phyloP scores from a whole-genome alignment of 2,329 filamentous ascomycete genomes.

The Xylaria digitata region DNA sequence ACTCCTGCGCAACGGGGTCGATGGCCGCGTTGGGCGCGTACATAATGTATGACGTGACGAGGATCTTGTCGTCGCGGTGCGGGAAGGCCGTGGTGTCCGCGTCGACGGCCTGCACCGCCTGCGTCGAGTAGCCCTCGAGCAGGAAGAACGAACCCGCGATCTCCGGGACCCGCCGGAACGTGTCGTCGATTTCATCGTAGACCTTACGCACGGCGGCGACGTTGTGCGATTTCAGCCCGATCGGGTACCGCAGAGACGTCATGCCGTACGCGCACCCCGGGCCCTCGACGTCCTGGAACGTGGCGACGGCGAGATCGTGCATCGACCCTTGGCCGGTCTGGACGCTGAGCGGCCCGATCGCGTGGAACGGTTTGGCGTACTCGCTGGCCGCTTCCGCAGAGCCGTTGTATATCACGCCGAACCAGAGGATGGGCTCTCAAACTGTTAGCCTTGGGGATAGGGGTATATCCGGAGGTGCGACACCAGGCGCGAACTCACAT shows the following conservation, averaged over 20 bases:
- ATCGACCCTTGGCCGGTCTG: constrained; percentile 31
- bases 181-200: constrained; percentile 37
- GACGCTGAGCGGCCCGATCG: constrained; percentile 30
- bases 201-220: constrained; percentile 31
- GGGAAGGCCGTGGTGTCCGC: constrained; percentile 31
- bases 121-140: constrained; percentile 39
- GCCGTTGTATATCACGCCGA: constrained; percentile 38
- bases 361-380: constrained; percentile 38
- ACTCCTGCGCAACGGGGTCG: constrained; percentile 28
- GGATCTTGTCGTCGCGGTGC: constrained; percentile 35
- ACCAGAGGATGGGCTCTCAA: constrained; percentile 38
- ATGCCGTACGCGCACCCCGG: constrained; percentile 34
- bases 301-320: constrained; percentile 32
- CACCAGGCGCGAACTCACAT: constrained; percentile 24
- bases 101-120: constrained; percentile 38
- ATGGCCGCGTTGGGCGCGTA: constrained; percentile 33
- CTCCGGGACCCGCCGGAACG: constrained; percentile 25
- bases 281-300: constrained; percentile 29
- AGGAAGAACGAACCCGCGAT: constrained; percentile 39
- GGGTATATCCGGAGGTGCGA: too few relatives aligned
- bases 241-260: constrained; percentile 36
- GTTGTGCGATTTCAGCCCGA: constrained; percentile 35
- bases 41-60: constrained; percentile 38
- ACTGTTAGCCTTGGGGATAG: too few relatives aligned
- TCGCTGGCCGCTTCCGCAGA: constrained; percentile 16